phyloP scores from a whole-genome alignment of 257 asterid species.

The Fraxinus excelsior region DNA sequence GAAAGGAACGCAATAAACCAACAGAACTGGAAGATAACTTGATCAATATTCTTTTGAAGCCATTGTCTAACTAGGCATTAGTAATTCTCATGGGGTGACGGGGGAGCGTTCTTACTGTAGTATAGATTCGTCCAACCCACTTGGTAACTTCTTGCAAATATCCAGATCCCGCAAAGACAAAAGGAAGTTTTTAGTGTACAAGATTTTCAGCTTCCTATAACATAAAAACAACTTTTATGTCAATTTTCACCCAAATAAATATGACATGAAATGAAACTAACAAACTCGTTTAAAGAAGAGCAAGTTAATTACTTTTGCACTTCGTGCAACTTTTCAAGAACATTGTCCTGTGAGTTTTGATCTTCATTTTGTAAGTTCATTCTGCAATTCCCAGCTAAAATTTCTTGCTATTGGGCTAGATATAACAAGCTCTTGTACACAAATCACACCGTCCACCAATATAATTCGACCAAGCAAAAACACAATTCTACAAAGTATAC shows the following conservation, averaged over 20 bases:
- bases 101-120: slow-evolving; percentile 40
- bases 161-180: slow-evolving; percentile 65
- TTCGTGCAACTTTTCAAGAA: slow-evolving; percentile 29
- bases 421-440: slow-evolving; percentile 24
- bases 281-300: slow-evolving; percentile 18
- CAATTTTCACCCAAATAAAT: slow-evolving; percentile 4
- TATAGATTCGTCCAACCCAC: slow-evolving; percentile 54
- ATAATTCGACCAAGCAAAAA: slow-evolving; percentile 18
- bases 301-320: slow-evolving; percentile 44
- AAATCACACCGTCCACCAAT: slow-evolving; percentile 29
- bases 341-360: slow-evolving; percentile 35
- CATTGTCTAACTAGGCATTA: neutral
- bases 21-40: neutral
- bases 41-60: neutral
- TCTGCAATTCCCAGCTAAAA: slow-evolving; percentile 36
- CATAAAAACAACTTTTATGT: slow-evolving; percentile 29
- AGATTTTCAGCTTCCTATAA: slow-evolving; percentile 59
- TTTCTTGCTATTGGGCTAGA: slow-evolving; percentile 58
- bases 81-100: slow-evolving; percentile 8
- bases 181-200: slow-evolving; percentile 66
- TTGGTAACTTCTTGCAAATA: slow-evolving; percentile 77
- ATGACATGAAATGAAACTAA: slow-evolving; percentile 8
- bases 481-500: slow-evolving; percentile 3
- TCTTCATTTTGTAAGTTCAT: slow-evolving; percentile 71
- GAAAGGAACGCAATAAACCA: slow-evolving; percentile 21